Evolutionary conservation across 768 basidiomycete species (phyloP).

Genomic region (Russula olivacea): DNA sequence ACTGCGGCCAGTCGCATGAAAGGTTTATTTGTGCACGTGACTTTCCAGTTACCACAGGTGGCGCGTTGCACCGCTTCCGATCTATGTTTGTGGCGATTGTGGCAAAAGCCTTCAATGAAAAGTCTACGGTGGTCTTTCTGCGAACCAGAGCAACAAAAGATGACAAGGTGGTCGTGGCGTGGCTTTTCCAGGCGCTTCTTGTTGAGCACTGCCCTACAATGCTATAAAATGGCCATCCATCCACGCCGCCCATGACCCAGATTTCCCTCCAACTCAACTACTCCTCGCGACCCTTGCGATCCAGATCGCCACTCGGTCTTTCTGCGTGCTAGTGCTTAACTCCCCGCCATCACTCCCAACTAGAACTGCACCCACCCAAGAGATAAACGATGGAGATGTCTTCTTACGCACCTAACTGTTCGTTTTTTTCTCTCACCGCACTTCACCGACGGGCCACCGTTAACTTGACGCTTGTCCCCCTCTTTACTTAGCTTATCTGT

Average conservation of each 20-base stretch:
- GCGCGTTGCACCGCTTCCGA: too few relatives aligned
- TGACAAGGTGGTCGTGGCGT: not conserved
- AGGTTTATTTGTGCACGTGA: too few relatives aligned
- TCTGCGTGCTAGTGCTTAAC: not conserved
- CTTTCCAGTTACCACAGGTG: too few relatives aligned
- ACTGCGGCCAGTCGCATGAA: too few relatives aligned
- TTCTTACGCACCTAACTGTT: slow-evolving; percentile 1
- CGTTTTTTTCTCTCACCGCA: not conserved
- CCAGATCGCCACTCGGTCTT: not conserved
- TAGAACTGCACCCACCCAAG: not conserved
- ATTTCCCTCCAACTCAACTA: not conserved
- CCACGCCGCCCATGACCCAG: not conserved
- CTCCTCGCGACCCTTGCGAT: not conserved
- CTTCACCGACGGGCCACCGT: not conserved
- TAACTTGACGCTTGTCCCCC: not conserved
- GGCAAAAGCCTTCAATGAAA: too few relatives aligned
- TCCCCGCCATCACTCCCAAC: not conserved
- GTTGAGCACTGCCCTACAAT: not conserved
- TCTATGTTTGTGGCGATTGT: too few relatives aligned
- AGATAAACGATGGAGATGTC: not conserved
- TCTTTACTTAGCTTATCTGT: not conserved
- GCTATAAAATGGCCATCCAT: not conserved
- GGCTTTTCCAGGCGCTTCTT: not conserved
- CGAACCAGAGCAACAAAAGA: not conserved
- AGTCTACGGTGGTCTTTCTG: too few relatives aligned